phyloP scores from a whole-genome alignment of 2,329 filamentous ascomycete genomes.

The Fusarium pseudonygamai region DNA sequence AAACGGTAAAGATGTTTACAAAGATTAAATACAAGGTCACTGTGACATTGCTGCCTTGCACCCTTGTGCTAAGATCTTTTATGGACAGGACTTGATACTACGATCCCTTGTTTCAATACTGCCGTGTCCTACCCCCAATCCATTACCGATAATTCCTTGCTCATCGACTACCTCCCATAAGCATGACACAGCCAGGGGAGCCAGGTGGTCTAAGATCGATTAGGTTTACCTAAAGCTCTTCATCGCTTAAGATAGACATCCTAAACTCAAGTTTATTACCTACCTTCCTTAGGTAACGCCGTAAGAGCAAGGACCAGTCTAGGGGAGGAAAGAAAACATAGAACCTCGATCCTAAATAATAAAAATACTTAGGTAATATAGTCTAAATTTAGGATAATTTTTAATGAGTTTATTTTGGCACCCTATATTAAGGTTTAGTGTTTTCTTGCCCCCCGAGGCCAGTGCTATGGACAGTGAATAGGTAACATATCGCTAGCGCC shows the following conservation, averaged over 20 bases:
- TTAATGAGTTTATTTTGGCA: no score
- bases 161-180: no score
- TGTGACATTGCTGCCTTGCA: rapidly evolving
- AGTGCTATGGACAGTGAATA: background rate
- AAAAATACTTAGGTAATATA: no score
- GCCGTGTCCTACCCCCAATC: no score
- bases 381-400: no score
- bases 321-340: no score
- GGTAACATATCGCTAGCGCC: background rate
- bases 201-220: background rate
- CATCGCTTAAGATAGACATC: background rate
- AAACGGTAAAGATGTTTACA: background rate
- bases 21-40: background rate
- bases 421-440: no score
- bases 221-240: background rate
- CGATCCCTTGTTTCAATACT: background rate
- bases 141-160: no score
- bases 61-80: rapidly evolving
- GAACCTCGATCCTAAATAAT: no score
- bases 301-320: background rate
- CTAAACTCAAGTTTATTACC: background rate
- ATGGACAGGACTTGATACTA: background rate
- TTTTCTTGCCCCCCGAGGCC: no score
- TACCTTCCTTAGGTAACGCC: background rate
- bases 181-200: no score